Evolutionary conservation across 495 filamentous ascomycete species (phyloP), one percentile per base, ranked within the genome.

Genomic region (Neurospora sp.): DNA sequence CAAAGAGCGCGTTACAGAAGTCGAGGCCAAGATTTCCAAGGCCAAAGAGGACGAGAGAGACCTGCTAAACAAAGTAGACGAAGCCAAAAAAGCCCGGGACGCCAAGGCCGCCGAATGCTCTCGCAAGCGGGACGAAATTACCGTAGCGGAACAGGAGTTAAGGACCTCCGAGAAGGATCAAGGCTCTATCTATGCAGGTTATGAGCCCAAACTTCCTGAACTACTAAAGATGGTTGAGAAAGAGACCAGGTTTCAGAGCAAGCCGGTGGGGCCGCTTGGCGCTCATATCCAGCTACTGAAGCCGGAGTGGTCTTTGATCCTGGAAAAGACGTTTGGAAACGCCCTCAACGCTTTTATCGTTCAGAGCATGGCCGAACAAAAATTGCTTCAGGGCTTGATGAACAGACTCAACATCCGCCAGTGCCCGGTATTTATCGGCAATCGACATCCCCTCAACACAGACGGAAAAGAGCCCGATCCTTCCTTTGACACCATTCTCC

Each of bases 191-290:
- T 79, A 78, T 16, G 80, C 77, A 18, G 90, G 86, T 3, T 97
- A 92, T 75, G 87, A 89, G 44, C 71, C 79, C 1, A 87, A 84
- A 70, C 84, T 97, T 80, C 87, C 89, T 3, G 73, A 83, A 2
- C 87, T 98, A 12, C 78, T 97, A 4, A 84, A 79, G 39, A 85
- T 86, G 10, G 93, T 98, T 76, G 85, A 88, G 7, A 81, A 86
- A 54, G 93, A 97, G 71, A 76, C 72, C 2, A 81, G 89, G 1
- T 98, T 96, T 75, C 80, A 82, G 31, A 83, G 86, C 44, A 91
- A 86, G 59, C 96, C 96, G 69, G 85, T 98, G 41, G 96, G 96
- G 0, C 96, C 96, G 0, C 86, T 98, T 14, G 96, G 93, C 31
- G 82, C 88, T 11, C 87, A 93, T 76, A 85, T 98, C 31, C 89